Base-by-base conservation (phyloP, 2,329 filamentous ascomycete species). In the Epichloe sp. region DNA sequence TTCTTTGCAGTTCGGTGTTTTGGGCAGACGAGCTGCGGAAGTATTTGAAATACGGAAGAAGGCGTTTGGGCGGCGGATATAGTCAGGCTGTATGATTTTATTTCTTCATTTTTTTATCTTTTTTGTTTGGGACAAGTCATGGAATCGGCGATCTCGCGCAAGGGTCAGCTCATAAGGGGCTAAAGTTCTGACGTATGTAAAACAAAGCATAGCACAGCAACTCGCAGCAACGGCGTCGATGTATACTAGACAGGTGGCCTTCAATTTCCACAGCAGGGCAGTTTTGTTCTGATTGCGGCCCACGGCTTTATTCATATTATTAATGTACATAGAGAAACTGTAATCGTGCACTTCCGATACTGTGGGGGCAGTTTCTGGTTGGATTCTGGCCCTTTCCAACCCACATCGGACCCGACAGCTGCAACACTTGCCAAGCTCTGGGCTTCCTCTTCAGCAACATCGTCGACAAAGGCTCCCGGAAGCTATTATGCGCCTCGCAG, bases 1-100 rank as follows among this genome's bases (percentile, higher is more conserved):
- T 80, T 44, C 73, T 98, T 54, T 86, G 90, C 54, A 97, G 90
- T 70, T 82, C 79, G 48, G 93, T 98, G 31, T 95, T 98, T 67
- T 97, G 88, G 88, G 89, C 83, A 12, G 93, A 98, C 67, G 93
- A 98, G 71, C 76, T 76, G 43, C 78, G 93, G 63, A 98, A 98
- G 70, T 94, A 84, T 72, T 78, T 77, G 61, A 77, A 74, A 61
- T 78, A 80, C 58, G 74, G 80, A 47, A 72, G 72, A 61, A 71
- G 75, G 65, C 75, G 77, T 61, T 65, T 79, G 53, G 73, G 74
- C n/a, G 68, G 66, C 54, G 78, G 79, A 50, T 86, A 86, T 63
- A 85, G 82, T 63, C 78, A 81, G 64, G 75, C 77, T 59, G 82
- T 85, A 56, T 85, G 72, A 59, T 14, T 38, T 12, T 19, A 19